Evolutionary conservation across 2,329 filamentous ascomycete genomes (phyloP).

Genomic region (Fusarium sp.): DNA sequence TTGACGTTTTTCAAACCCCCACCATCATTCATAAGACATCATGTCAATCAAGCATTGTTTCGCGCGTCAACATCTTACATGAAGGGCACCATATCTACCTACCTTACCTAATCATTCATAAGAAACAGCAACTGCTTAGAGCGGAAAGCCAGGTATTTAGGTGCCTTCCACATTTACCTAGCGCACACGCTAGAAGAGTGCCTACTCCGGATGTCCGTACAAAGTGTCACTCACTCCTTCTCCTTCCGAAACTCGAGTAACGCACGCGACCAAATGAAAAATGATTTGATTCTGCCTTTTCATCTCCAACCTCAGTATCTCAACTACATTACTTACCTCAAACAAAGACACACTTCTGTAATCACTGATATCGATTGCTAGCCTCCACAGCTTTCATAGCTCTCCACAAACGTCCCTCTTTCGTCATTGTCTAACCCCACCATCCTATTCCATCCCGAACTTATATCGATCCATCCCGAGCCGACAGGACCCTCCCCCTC

Average conservation of each 20-base stretch:
- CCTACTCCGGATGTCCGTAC: conserved; percentile 1
- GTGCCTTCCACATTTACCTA: background rate
- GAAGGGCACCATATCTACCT: background rate
- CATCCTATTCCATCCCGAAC: conserved; percentile 27
- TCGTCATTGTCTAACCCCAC: conserved; percentile 36
- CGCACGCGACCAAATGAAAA: conserved; percentile 30
- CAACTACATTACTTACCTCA: background rate
- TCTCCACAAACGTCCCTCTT: conserved; percentile 24
- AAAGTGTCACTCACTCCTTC: background rate
- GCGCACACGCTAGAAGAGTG: background rate
- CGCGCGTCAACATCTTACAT: background rate
- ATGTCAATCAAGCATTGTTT: background rate
- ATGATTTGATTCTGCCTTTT: background rate
- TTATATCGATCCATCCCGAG: conserved; percentile 34
- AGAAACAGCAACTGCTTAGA: background rate
- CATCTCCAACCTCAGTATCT: background rate
- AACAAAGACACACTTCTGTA: too few relatives aligned
- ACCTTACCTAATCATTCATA: background rate
- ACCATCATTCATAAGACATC: background rate
- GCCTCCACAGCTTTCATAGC: background rate
- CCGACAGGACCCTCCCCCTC: conserved; percentile 30
- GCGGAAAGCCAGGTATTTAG: background rate
- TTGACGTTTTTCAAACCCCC: background rate
- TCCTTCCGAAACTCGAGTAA: conserved; percentile 11
- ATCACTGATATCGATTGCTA: background rate